Percentiles rank a stretch among this genome's conserved stretches.
Conservation (phyloP, 352 stramenopile species). For the Globisporangium mamillatum region DNA sequence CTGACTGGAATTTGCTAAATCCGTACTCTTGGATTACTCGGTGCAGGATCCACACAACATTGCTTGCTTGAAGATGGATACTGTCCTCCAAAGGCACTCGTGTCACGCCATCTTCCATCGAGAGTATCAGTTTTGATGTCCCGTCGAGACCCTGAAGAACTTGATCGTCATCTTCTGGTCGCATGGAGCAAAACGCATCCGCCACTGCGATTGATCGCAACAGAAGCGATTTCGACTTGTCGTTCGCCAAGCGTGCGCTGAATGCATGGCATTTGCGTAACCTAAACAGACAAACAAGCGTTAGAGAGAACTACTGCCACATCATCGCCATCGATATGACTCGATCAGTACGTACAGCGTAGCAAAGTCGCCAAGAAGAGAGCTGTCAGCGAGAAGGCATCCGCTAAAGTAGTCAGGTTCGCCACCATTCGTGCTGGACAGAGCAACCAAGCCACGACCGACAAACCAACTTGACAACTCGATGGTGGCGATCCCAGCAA, state of each 20-base stretch:
- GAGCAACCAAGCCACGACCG: slow-evolving; percentile 28
- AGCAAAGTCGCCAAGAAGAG: slow-evolving; percentile 15
- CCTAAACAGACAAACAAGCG: not conserved
- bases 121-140: slow-evolving; percentile 11
- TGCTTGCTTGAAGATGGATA: slow-evolving; percentile 7
- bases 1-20: not conserved
- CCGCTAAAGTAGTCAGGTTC: slow-evolving; percentile 19
- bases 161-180: not conserved
- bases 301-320: not conserved
- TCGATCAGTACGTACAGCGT: slow-evolving; percentile 18
- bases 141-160: slow-evolving; percentile 9
- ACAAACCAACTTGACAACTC: slow-evolving; percentile 35
- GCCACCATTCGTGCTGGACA: slow-evolving; percentile 20
- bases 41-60: slow-evolving; percentile 19
- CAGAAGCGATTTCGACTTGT: slow-evolving; percentile 10
- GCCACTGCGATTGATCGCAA: slow-evolving; percentile 15
- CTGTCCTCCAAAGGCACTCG: not conserved
- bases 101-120: not conserved
- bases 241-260: slow-evolving; percentile 1
- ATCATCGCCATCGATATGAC: too few species aligned
- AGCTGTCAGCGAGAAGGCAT: slow-evolving; percentile 16
- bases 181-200: slow-evolving; percentile 15
- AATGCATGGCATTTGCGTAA: slow-evolving; percentile 12
- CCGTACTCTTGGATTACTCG: slow-evolving; percentile 11
- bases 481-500: slow-evolving; percentile 20